These are phyloP conservation scores for Cryphonectria japonica DNA, from an alignment of 2,329 filamentous ascomycete species.

Conservation along the genomic window DNA sequence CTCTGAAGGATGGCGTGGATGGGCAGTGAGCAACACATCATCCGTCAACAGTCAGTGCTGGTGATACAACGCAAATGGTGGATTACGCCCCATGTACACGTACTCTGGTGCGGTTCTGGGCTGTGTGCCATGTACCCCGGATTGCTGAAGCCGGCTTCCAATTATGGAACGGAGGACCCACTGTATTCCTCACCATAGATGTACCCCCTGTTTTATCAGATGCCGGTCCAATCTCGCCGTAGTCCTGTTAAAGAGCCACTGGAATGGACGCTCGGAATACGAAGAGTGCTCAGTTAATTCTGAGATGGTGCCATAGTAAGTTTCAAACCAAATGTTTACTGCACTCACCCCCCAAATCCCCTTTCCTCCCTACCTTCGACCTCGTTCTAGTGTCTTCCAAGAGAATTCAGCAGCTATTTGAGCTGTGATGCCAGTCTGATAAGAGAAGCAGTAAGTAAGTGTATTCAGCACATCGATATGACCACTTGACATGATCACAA, in stretches of 20 bases:
- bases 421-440: neutral
- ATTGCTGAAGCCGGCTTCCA: constrained; percentile 18
- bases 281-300: neutral
- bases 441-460: neutral
- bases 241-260: neutral
- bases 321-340: constrained; percentile 6
- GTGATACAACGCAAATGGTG: neutral
- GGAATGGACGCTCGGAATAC: neutral
- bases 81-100: neutral
- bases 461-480: neutral
- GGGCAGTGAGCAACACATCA: neutral
- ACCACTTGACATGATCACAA: neutral
- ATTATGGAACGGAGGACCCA: constrained; percentile 17
- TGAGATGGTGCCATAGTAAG: neutral
- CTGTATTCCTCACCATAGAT: no score
- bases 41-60: neutral
- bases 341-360: neutral
- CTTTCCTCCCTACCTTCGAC: neutral
- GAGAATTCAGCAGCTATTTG: neutral
- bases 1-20: neutral
- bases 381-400: neutral
- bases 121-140: constrained; percentile 6
- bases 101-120: neutral
- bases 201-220: neutral
- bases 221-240: neutral